phyloP scores from a whole-genome alignment of 129 eudicot species.

The Tanacetum coccineum region DNA sequence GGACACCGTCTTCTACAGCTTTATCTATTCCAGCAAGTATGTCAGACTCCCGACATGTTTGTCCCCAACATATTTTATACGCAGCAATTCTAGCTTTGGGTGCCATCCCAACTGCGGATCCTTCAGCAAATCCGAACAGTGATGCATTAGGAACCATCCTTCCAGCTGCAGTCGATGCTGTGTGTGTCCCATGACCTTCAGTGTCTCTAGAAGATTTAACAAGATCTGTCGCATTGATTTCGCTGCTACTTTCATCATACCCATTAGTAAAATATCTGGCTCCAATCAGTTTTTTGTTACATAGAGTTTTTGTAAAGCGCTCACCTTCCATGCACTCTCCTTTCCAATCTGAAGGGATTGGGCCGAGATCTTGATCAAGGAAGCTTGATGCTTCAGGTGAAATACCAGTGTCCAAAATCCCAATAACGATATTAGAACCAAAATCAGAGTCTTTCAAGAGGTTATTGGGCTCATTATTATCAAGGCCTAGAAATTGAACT shows the following conservation, averaged over 20 bases:
- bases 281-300: slow-evolving; percentile 75
- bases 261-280: slow-evolving; percentile 51
- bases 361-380: slow-evolving; percentile 69
- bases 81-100: slow-evolving; percentile 75
- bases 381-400: slow-evolving; percentile 80
- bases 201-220: slow-evolving; percentile 58
- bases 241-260: slow-evolving; percentile 25
- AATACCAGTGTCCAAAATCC: slow-evolving; percentile 81
- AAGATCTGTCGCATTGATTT: slow-evolving; percentile 13
- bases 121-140: slow-evolving; percentile 52
- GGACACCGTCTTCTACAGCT: slow-evolving; percentile 76
- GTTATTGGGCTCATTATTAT: slow-evolving; percentile 21
- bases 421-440: slow-evolving; percentile 69
- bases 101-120: slow-evolving; percentile 69
- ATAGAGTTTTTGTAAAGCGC: slow-evolving; percentile 34
- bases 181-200: slow-evolving; percentile 86
- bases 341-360: slow-evolving; percentile 70
- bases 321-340: slow-evolving; percentile 81
- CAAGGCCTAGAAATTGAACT: slow-evolving; percentile 58
- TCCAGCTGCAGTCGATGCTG: slow-evolving; percentile 85
- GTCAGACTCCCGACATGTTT: slow-evolving; percentile 54
- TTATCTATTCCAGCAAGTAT: slow-evolving; percentile 74
- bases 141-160: slow-evolving; percentile 55
- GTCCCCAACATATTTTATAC: slow-evolving; percentile 65
- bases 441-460: slow-evolving; percentile 57